These are phyloP conservation scores for Tulasnella sp. DNA, from an alignment of 768 basidiomycete species.

Conservation along the genomic window DNA sequence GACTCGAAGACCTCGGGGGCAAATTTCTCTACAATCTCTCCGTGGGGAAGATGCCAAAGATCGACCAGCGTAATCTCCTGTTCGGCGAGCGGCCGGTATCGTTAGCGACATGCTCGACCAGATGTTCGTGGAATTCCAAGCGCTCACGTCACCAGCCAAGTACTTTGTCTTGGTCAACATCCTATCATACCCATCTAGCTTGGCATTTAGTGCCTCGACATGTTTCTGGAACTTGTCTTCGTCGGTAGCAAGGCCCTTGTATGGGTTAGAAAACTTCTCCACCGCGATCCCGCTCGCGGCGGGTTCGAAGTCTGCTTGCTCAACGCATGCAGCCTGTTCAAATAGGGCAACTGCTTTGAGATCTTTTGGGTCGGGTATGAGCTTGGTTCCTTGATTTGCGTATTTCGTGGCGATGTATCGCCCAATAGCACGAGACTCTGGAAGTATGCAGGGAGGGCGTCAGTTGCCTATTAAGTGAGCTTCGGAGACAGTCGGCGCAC, in stretches of 20 bases:
- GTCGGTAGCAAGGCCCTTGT: neutral
- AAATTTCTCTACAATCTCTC: neutral
- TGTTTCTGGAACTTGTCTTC: conserved; percentile 6
- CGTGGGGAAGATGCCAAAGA: conserved; percentile 18
- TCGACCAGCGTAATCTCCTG: conserved; percentile 4
- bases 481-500: neutral
- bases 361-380: conserved; percentile 41
- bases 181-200: conserved; percentile 47
- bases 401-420: conserved; percentile 55
- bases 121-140: neutral
- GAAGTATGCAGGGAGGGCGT: neutral
- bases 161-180: conserved; percentile 52
- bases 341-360: conserved; percentile 38
- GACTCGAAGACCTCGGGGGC: neutral
- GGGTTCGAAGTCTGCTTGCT: conserved; percentile 47
- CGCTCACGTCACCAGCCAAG: conserved; percentile 36
- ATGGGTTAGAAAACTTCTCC: conserved; percentile 47
- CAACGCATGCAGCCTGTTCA: conserved; percentile 45
- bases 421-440: conserved; percentile 51
- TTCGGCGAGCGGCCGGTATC: neutral
- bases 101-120: neutral
- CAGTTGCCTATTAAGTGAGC: too few relatives aligned
- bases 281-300: conserved; percentile 36
- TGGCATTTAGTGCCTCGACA: conserved; percentile 32
- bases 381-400: conserved; percentile 39